Base-by-base conservation (phyloP, 2,329 filamentous ascomycete species). In the Curvularia spicifera region DNA sequence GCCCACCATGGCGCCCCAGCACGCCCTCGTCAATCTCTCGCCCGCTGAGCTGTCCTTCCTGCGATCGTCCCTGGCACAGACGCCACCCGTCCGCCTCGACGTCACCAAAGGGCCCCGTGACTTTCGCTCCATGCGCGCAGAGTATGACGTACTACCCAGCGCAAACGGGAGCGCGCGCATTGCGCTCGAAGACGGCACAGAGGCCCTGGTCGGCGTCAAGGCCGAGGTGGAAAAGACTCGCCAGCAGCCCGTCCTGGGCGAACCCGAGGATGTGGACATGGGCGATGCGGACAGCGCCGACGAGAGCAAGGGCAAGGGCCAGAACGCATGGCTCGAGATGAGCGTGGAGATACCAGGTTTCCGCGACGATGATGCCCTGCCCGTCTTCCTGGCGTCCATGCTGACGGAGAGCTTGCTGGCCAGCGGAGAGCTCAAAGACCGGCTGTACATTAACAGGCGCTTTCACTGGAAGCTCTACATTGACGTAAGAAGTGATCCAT, bases 401-500 rank as follows among this genome's bases (percentile, higher is more conserved):
- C 82, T 98, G 77, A 87, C 86, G 55, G 95, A 99, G 83, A 91
- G 91, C 55, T 76, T 99, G 78, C 83, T 95, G 59, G 88, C 87
- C 31, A 89, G 88, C 77, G 89, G 87, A 20, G 83, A 84, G 71
- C 72, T 89, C 60, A 84, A 83, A 63, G 87, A 86, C 76, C 86
- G 89, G 71, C 78, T 99, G 72, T 90, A 88, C 78, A 97, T 99
- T 76, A 98, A 97, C 79, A 81, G 83, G 58, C 85, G 93, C 44
- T 99, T 94, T 83, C 94, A 98, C 82, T 99, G 95, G 95, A 91
- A 93, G 79, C 78, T 99, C 56, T 98, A 94, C 78, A 85, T 99
- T 63, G 95, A 99, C 79, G 93, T 97, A 77, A 72, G 91, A 40
- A 56, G 28, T 54, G 33, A 26, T 35, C 12, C 15, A 31, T 13